Evolutionary conservation across 306 rosid genomes (phyloP), one percentile per base, ranked within the genome.

Genomic region (Adenanthera pavonina): DNA sequence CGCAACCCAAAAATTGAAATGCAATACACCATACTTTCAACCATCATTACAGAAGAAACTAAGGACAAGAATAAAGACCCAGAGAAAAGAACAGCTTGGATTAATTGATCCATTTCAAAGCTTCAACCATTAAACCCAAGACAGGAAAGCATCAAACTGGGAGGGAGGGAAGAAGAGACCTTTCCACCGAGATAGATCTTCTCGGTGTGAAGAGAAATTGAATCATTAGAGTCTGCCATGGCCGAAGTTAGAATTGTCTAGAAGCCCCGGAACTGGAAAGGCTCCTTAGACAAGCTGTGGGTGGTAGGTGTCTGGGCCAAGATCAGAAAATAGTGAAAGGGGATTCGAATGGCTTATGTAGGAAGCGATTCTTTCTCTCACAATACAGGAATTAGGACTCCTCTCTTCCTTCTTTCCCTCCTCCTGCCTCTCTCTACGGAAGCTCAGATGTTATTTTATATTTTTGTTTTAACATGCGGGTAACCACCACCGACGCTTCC

Each of bases 101-200:
- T 56, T 19, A 80, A 67, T 38, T 77, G 72, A 77, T 73, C 17
- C 59, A 51, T 47, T 72, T 34, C 19, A 35, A 56, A 82, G 69
- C 47, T 61, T 68, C 10, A 67, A 69, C 41, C 74, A 77, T 80
- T 56, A 72, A 84, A 79, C 74, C 84, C 51, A 35, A 69, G 40
- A 20, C 20, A 51, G 14, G 8, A 7, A 17, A 35, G 10, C 1
- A 54, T 34, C 7, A 60, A 14, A 38, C 59, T 17, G 19, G 19
- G 56, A 75, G 1, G 3, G 1, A 65, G 7, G n/a, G 8, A 34
- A 25, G 69, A n/a, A 1, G 25, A 16, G 75, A 95, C 99, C 98
- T 92, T 90, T 86, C 99, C 99, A 84, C 98, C 94, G 61, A 95
- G 96, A 86, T 93, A 89, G 97, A 95, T 92, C 93, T 86, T 93